Conservation (phyloP, 2,329 filamentous ascomycete species). For the Talaromyces verruculosus region DNA sequence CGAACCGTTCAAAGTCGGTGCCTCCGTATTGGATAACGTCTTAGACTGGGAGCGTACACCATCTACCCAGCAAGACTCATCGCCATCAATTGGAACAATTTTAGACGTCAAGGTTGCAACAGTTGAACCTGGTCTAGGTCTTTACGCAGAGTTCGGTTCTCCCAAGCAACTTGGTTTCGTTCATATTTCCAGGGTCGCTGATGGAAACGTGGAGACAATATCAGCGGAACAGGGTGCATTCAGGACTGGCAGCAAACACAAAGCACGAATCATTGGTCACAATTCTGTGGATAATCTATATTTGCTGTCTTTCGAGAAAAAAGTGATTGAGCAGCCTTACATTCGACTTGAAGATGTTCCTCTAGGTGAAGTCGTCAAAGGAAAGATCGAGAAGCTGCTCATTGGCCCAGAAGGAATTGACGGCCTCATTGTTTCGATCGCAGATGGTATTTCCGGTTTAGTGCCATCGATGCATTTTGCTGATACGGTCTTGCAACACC, state of each 20-base stretch:
- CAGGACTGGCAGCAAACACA: slow-evolving; percentile 74
- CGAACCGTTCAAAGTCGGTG: slow-evolving; percentile 77
- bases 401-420: slow-evolving; percentile 74
- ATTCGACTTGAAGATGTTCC: slow-evolving; percentile 88
- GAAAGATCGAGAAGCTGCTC: slow-evolving; percentile 80
- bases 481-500: slow-evolving; percentile 82
- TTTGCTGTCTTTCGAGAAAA: slow-evolving; percentile 79
- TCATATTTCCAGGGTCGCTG: slow-evolving; percentile 88
- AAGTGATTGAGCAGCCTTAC: slow-evolving; percentile 80
- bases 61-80: slow-evolving; percentile 41
- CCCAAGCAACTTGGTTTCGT: slow-evolving; percentile 75
- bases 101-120: slow-evolving; percentile 75
- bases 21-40: slow-evolving; percentile 86
- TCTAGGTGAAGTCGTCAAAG: slow-evolving; percentile 76
- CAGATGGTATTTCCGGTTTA: slow-evolving; percentile 84
- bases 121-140: slow-evolving; percentile 75
- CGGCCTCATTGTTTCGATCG: slow-evolving; percentile 78
- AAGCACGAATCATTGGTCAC: slow-evolving; percentile 80
- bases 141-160: slow-evolving; percentile 73
- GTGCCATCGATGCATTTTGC: slow-evolving; percentile 86
- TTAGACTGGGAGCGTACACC: slow-evolving; percentile 55
- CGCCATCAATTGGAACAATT: slow-evolving; percentile 61
- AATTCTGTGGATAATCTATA: slow-evolving; percentile 84
- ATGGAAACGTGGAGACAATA: slow-evolving; percentile 82
- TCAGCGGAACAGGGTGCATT: slow-evolving; percentile 75